Evolutionary conservation across 352 stramenopile genomes (phyloP).

Genomic region (Phytophthora pini): DNA sequence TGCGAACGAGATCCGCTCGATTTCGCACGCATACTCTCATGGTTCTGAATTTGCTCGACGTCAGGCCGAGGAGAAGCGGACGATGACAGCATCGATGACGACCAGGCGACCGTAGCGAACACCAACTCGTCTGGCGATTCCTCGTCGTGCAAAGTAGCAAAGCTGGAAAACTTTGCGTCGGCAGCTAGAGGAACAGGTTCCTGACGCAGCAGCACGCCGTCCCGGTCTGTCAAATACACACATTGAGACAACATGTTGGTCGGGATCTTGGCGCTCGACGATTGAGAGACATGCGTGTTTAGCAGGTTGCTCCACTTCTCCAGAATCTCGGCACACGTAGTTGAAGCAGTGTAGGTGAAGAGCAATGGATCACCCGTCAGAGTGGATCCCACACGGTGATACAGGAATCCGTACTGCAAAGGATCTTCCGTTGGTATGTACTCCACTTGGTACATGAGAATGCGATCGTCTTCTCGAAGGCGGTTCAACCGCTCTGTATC

Average conservation of each 20-base stretch:
- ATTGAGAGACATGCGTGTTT: conserved; percentile 48
- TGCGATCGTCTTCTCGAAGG: conserved; percentile 76
- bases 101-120: conserved; percentile 66
- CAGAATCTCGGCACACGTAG: conserved; percentile 66
- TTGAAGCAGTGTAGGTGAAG: conserved; percentile 67
- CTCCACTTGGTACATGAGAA: conserved; percentile 76
- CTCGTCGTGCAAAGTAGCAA: conserved; percentile 47
- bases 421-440: conserved; percentile 26
- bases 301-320: conserved; percentile 64
- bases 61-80: conserved; percentile 52
- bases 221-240: conserved; percentile 63
- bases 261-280: conserved; percentile 44
- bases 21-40: conserved; percentile 53
- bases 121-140: conserved; percentile 53
- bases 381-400: conserved; percentile 61
- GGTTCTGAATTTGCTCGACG: conserved; percentile 59
- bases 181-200: conserved; percentile 53
- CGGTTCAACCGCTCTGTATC: conserved; percentile 66
- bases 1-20: conserved; percentile 29
- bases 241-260: conserved; percentile 52
- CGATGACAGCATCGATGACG: conserved; percentile 48
- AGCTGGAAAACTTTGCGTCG: conserved; percentile 59
- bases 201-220: conserved; percentile 57
- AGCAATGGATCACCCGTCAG: conserved; percentile 72
- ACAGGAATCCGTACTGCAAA: conserved; percentile 71